phyloP scores from a whole-genome alignment of 768 basidiomycete species.

The Boletus coccyginus region DNA sequence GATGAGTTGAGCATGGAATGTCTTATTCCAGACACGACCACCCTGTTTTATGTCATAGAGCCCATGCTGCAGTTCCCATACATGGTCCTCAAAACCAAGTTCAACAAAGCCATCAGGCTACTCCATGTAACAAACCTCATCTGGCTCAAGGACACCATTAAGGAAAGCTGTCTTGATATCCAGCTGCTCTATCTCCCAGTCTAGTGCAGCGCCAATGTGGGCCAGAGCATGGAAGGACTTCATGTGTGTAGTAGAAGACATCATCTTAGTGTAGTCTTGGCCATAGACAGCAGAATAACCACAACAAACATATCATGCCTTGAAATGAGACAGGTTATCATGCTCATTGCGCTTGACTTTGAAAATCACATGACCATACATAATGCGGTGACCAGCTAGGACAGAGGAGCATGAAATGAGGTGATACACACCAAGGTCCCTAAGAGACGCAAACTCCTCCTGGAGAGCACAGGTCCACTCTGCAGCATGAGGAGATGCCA shows the following conservation, averaged over 20 bases:
- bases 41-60: constrained; percentile 34
- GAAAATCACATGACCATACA: not conserved
- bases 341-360: not conserved
- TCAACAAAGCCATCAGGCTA: not conserved
- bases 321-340: not conserved
- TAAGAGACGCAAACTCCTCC: no score
- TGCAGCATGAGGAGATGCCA: no score
- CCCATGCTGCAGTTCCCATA: not conserved
- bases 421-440: not conserved
- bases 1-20: no score
- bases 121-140: not conserved
- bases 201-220: not conserved
- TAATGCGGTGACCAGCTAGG: not conserved
- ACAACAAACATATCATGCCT: not conserved
- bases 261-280: not conserved
- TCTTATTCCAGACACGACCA: no score
- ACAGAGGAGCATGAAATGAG: not conserved
- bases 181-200: not conserved
- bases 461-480: no score
- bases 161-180: not conserved
- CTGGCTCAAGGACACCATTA: not conserved
- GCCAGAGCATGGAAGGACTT: not conserved
- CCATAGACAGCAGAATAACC: not conserved
- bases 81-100: not conserved
- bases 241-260: not conserved